Percentiles rank a stretch among this genome's conserved stretches.
These are phyloP conservation scores for Petasospora rhodanensis DNA, from an alignment of 1,139 yeast species.

Conservation along the genomic window DNA sequence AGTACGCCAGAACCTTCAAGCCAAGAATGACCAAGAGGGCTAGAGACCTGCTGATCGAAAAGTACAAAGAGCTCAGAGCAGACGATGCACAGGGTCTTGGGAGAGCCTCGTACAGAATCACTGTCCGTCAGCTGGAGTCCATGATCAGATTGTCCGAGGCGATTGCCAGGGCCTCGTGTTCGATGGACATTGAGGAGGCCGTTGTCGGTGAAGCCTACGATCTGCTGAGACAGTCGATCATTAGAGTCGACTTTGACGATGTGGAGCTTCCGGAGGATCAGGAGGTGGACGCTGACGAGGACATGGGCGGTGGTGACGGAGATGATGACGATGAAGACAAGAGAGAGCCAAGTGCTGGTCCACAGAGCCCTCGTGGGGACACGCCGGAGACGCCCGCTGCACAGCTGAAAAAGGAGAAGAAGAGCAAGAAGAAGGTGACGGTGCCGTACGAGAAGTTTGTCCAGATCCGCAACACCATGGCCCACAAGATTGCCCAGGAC, in stretches of 20 bases:
- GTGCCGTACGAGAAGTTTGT: constrained; percentile 86
- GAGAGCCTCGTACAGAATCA: constrained; percentile 82
- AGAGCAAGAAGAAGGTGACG: constrained; percentile 39
- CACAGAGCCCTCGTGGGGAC: no score
- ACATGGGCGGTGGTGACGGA: constrained; percentile 6
- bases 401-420: constrained; percentile 26
- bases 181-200: constrained; percentile 78
- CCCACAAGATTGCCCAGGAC: constrained; percentile 59
- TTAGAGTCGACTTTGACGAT: constrained; percentile 93
- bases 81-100: constrained; percentile 94
- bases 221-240: constrained; percentile 82
- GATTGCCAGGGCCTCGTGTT: constrained; percentile 95
- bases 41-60: constrained; percentile 67
- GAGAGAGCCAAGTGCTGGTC: background rate
- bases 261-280: constrained; percentile 75
- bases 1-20: constrained; percentile 89
- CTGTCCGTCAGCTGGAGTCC: constrained; percentile 94
- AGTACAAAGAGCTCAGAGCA: constrained; percentile 81
- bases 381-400: constrained; percentile 12
- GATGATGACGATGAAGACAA: constrained; percentile 10
- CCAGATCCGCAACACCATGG: constrained; percentile 75
- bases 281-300: constrained; percentile 29
- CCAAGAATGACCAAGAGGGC: constrained; percentile 86
- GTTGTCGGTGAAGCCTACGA: constrained; percentile 95
- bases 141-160: constrained; percentile 94